phyloP scores from a whole-genome alignment of 1,284 basidiomycete genomes.

The Trichosporon ovoides region DNA sequence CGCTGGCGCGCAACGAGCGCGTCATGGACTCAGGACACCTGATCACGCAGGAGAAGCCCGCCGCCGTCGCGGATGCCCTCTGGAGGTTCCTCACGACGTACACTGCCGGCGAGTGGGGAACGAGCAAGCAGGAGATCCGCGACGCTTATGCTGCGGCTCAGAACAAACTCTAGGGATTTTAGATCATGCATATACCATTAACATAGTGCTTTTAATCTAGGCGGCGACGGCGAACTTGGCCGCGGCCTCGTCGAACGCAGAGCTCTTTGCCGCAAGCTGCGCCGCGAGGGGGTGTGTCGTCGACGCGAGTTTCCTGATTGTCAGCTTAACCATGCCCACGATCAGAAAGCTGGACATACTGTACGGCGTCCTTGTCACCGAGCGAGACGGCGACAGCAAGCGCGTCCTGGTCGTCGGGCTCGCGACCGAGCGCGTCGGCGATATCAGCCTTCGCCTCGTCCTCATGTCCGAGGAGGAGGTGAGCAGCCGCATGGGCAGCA shows the following conservation, averaged over 20 bases:
- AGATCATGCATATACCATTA: not conserved
- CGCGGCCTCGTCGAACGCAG: slow-evolving; percentile 59
- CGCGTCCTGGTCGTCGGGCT: slow-evolving; percentile 58
- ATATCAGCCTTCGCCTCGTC: slow-evolving; percentile 78
- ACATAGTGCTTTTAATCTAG: slow-evolving; percentile 14
- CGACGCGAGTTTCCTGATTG: slow-evolving; percentile 33
- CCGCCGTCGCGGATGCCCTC: slow-evolving; percentile 31
- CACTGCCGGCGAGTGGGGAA: slow-evolving; percentile 12
- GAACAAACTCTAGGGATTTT: slow-evolving; percentile 7
- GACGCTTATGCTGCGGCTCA: not conserved
- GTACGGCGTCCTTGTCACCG: slow-evolving; percentile 57
- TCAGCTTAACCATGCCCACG: too few relatives aligned
- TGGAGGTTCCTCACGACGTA: slow-evolving; percentile 30
- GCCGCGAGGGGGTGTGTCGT: slow-evolving; percentile 40
- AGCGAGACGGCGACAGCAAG: slow-evolving; percentile 67
- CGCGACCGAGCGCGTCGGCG: slow-evolving; percentile 60
- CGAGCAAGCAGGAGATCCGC: not conserved
- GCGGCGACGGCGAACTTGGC: slow-evolving; percentile 55
- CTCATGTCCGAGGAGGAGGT: slow-evolving; percentile 73
- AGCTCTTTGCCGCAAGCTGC: slow-evolving; percentile 38
- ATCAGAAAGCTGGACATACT: slow-evolving; percentile 52
- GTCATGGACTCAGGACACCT: slow-evolving; percentile 36
- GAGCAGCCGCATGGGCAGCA: slow-evolving; percentile 74
- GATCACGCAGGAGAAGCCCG: slow-evolving; percentile 38
- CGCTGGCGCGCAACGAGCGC: slow-evolving; percentile 27